Base-by-base conservation (phyloP, 768 basidiomycete species). In the Pisolithus microcarpus region DNA sequence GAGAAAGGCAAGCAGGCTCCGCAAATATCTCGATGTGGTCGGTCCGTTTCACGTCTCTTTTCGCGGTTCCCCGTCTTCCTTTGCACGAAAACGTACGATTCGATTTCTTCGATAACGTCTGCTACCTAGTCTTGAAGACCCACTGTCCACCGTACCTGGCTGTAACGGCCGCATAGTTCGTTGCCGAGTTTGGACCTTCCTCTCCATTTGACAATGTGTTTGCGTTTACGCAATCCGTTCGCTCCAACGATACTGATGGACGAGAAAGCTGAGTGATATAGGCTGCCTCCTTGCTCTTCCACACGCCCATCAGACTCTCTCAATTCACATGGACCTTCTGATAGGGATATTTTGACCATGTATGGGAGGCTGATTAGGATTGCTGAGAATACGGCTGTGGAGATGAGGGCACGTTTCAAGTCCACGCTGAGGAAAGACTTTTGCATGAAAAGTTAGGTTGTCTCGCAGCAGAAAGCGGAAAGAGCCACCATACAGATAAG, bases 111-210 rank as follows among this genome's bases (percentile, higher is more conserved):
- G 9, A 4, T 49, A n/a, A 19, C 23, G 4, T 23, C 54, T 85
- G 85, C 83, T 83, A 2, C 87, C 83, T 56, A 83, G 85, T 19
- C 85, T 74, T 56, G 75, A 75, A 0, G 75, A 85, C 23, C 84
- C 85, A 2, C 75, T 74, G 57, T 85, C 4, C 78, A 83, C 50
- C 80, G 85, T 23, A 75, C 72, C 2, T 71, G 71, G 8, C 76
- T 82, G 15, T 68, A 76, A 38, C 70, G 75, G 26, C 77, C 64
- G 63, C 72, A 72, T 28, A 68, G 65, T 8, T 66, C 63, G 52
- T 70, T 73, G 48, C 82, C 85, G 61, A 47, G 48, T 0, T 54
- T 59, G 80, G 82, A 54, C 65, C 66, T 31, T 46, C 49, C 19
- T 36, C 49, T 47, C 39, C 50, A 56, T 11, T 10, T 47, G 11